These are phyloP conservation scores for Canariomyces notabilis DNA, from an alignment of 2,329 filamentous ascomycete species.

Conservation along the genomic window DNA sequence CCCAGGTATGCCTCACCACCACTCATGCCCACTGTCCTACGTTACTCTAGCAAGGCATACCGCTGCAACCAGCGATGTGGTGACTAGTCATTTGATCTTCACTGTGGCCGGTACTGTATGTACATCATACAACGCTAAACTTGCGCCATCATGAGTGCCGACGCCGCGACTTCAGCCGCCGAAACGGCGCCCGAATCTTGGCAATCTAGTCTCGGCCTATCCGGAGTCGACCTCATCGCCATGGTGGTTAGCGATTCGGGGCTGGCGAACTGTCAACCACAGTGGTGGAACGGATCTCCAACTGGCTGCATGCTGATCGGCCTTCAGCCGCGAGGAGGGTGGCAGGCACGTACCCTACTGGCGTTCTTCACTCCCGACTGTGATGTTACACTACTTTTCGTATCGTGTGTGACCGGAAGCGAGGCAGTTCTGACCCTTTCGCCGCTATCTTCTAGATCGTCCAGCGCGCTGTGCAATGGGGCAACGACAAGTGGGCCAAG, in stretches of 20 bases:
- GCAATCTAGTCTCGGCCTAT: neutral
- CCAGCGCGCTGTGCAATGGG: neutral
- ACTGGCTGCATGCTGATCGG: neutral
- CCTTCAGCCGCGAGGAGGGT: neutral
- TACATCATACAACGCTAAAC: no score
- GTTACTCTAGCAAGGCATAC: no score
- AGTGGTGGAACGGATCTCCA: neutral
- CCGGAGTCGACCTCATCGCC: neutral
- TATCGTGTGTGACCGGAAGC: no score
- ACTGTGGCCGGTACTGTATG: no score
- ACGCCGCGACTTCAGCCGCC: neutral
- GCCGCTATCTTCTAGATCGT: neutral
- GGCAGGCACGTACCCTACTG: neutral
- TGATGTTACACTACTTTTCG: no score
- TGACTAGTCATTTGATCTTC: no score
- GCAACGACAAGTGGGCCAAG: neutral
- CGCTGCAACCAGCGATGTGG: no score
- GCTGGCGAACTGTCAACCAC: neutral
- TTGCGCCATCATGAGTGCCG: neutral
- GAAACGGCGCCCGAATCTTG: neutral
- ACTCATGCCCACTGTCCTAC: no score
- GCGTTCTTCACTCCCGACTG: no score
- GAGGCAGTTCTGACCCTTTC: neutral
- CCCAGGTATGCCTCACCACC: no score
- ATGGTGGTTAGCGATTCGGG: slow-evolving; percentile 1